Base-by-base conservation (phyloP, 1,139 yeast genomes). In the Sugiyamaella neomexicana region DNA sequence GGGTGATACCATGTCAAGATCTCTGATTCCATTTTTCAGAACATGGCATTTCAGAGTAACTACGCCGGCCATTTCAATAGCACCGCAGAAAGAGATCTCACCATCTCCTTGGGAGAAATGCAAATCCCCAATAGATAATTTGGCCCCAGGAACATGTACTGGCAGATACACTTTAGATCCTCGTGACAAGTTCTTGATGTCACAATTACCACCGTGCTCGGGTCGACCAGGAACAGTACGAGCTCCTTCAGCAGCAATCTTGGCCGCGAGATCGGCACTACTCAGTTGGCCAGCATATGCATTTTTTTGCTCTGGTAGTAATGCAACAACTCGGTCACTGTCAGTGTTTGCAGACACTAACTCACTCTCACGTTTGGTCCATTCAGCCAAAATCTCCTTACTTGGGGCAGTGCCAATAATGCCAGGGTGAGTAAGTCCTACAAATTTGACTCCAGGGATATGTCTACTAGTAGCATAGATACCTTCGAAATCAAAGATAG, bases 71-170 rank as follows among this genome's bases (percentile, higher is more conserved):
- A 77, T 78, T 62, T 78, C 82, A 61, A 78, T 77, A 13, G 80
- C 82, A 15, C 82, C 82, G 62, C 82, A 78, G 61, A 78, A 78
- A 2, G 80, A 74, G 42, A 77, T 76, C 59, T 78, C 81, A 8
- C 81, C 81, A 58, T 77, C 81, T 15, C 81, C 82, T 62, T 77
- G 81, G 13, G 78, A 73, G 62, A 78, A 78, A 62, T 78, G 81
- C 42, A 78, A 65, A 59, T 78, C 81, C 1, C 81, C 81, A 39
- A 78, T 66, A 9, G 79, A 74, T 29, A 78, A 68, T 60, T 75
- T 75, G 37, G 79, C 82, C 2, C 81, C 81, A 13, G 67, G 64
- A 23, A 78, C 75, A 62, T 78, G 68, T 13, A 76, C 78, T 2
- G 81, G 81, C 52, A 78, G 68, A 59, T 75, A 78, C 38, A 75